Evolutionary conservation across 352 stramenopile species (phyloP).

Genomic region (Elongisporangium anandrum): DNA sequence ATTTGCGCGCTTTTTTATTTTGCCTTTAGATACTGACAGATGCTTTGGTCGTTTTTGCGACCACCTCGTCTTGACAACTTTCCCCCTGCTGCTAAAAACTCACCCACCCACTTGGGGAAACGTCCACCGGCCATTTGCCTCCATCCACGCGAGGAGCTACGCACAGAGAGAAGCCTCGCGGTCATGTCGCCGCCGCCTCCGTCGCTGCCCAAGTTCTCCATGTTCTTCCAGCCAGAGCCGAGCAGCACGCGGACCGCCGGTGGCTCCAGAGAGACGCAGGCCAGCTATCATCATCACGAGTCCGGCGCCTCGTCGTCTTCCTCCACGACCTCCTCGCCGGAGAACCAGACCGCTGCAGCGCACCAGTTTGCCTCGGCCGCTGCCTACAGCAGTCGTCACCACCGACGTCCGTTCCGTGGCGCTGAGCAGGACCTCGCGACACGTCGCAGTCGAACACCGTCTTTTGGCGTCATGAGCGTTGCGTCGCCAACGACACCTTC

Average conservation of each 20-base stretch:
- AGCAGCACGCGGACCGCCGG: neutral
- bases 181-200: neutral
- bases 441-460: neutral
- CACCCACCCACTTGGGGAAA: neutral
- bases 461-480: neutral
- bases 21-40: neutral
- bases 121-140: neutral
- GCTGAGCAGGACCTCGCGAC: neutral
- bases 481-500: neutral
- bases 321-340: neutral
- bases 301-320: neutral
- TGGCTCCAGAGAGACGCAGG: constrained; percentile 2
- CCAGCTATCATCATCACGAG: constrained; percentile 2
- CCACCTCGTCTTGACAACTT: neutral
- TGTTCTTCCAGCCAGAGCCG: constrained; percentile 17
- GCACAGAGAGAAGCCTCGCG: neutral
- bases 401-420: neutral
- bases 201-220: constrained; percentile 21
- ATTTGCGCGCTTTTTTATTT: neutral
- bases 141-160: no score
- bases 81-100: neutral
- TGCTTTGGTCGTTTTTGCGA: neutral
- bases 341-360: neutral
- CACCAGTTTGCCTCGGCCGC: neutral
- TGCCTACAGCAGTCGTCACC: neutral